Evolutionary conservation across 1,139 yeast genomes (phyloP), one percentile per base, ranked within the genome.

Genomic region (Meyerozyma guilliermondii): DNA sequence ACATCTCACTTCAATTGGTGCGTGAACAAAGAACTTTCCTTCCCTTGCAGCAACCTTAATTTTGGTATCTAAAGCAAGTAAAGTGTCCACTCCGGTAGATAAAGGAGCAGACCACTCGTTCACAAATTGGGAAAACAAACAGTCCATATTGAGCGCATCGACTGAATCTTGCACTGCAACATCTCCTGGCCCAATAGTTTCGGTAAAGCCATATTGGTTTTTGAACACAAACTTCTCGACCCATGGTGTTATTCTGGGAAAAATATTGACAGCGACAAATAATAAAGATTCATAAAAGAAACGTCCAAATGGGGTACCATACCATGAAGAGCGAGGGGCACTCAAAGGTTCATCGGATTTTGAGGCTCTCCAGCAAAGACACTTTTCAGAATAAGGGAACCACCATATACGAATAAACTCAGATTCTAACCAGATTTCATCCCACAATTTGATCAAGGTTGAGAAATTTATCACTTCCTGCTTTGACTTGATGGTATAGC

Each of bases 51-150:
- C 96, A 10, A 65, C 68, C 28, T 71, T 58, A 41, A 91, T 86
- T 5, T 78, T 74, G 20, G 71, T 72, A 46, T 84, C 78, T 49
- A 91, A 70, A 41, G 85, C 69, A 42, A 76, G 71, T 50, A 91
- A 74, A 10, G 85, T 81, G 41, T 81, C 83, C 7, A 81, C 81
- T 8, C 98, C 98, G 46, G 78, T 76, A 24, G 68, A 73, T 57
- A 92, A 68, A 26, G 98, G 98, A 43, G 95, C 80, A 11, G 92
- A 88, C 98, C 98, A 92, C 66, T 92, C 98, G 59, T 91, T 83
- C 43, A 92, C 98, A 65, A 84, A 91, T 63, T 92, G 98, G 39
- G 91, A 82, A 61, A 89, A 92, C 51, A 91, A 69, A 60, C 98
- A 92, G 66, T 92, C 98, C 96, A 92, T 88, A 60, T 88, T 89